A percentile compares a stretch with the other conserved stretches of the same genome.
Evolutionary conservation across 2,329 filamentous ascomycete genomes (phyloP).

Genomic region (Didymella pomorum): DNA sequence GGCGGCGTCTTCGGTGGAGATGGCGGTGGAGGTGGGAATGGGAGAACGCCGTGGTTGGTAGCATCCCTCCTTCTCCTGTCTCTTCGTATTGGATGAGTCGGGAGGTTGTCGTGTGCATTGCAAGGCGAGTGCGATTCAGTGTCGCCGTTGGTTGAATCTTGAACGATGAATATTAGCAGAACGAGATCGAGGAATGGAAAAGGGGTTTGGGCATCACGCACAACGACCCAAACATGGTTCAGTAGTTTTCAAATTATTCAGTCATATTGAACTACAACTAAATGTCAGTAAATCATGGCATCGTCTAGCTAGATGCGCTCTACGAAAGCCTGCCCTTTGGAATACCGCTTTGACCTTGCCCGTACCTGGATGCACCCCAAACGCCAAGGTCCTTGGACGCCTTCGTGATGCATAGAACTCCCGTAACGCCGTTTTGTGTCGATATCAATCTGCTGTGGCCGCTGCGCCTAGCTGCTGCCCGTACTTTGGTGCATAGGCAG

Average conservation of each 20-base stretch:
- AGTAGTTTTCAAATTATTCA: neutral
- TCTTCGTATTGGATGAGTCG: no score
- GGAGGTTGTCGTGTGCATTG: no score
- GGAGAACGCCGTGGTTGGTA: no score
- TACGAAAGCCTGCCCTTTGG: neutral
- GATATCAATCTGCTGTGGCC: neutral
- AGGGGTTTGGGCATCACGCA: no score
- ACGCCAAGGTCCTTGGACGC: neutral
- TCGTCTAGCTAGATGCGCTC: neutral
- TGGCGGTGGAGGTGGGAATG: no score
- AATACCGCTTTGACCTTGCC: neutral
- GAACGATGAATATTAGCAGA: no score
- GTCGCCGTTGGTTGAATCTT: no score
- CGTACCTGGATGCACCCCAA: neutral
- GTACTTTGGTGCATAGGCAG: slow-evolving; percentile 44
- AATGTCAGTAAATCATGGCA: neutral
- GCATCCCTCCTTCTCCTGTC: no score
- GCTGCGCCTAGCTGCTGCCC: slow-evolving; percentile 35
- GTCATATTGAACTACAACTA: neutral
- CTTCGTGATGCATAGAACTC: neutral
- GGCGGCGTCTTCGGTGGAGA: no score
- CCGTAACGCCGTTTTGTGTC: neutral
- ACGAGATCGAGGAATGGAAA: no score
- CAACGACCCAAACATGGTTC: no score
- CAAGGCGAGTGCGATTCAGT: no score